Evolutionary conservation across 306 rosid genomes (phyloP).

Genomic region (Trifolium subterraneum): DNA sequence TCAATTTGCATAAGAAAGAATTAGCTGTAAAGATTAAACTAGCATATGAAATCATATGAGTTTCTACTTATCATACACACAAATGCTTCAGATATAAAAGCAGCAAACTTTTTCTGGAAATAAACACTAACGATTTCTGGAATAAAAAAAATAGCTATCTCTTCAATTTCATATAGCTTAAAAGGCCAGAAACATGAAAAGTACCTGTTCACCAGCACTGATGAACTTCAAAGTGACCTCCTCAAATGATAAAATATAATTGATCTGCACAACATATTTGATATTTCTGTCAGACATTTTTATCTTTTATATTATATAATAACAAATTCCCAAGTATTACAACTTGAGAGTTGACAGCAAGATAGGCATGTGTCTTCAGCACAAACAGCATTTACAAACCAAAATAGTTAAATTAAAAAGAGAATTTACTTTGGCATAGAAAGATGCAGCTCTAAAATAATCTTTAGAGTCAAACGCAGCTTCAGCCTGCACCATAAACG

Average conservation of each 20-base stretch:
- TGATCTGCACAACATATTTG: slow-evolving; percentile 72
- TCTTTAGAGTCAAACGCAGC: slow-evolving; percentile 84
- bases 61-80: slow-evolving; percentile 20
- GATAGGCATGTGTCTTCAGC: slow-evolving; percentile 13
- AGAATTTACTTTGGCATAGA: slow-evolving; percentile 83
- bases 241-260: slow-evolving; percentile 84
- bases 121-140: slow-evolving; percentile 19
- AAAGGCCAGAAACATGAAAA: slow-evolving; percentile 32
- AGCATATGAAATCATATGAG: slow-evolving; percentile 19
- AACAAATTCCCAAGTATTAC: slow-evolving; percentile 24
- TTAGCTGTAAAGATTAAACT: slow-evolving; percentile 20
- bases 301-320: slow-evolving; percentile 20
- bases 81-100: slow-evolving; percentile 19
- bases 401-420: slow-evolving; percentile 44
- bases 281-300: slow-evolving; percentile 41
- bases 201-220: slow-evolving; percentile 85
- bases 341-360: slow-evolving; percentile 35
- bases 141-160: slow-evolving; percentile 10
- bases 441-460: slow-evolving; percentile 90
- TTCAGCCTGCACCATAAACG: slow-evolving; percentile 84
- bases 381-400: slow-evolving; percentile 27
- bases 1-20: slow-evolving; percentile 29
- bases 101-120: slow-evolving; percentile 8
- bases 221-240: slow-evolving; percentile 94
- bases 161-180: slow-evolving; percentile 29